Evolutionary conservation across 352 stramenopile genomes (phyloP).

Genomic region (Pelagophyceae sp.): DNA sequence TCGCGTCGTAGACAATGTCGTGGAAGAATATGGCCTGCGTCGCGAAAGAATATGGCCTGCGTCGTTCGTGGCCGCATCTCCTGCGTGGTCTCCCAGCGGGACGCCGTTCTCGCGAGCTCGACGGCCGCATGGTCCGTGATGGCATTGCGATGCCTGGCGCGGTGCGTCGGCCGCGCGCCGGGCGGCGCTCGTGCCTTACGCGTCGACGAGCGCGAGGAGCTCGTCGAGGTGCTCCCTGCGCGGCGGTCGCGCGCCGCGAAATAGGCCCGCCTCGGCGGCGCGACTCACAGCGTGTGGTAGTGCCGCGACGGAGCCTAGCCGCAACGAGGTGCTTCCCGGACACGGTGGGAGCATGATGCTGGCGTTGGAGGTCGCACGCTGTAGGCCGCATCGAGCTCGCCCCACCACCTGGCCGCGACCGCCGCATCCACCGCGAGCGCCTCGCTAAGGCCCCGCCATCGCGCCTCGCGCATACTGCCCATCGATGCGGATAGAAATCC

Average conservation of each 20-base stretch:
- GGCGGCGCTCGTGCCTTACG: neutral
- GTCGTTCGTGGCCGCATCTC: too few relatives aligned
- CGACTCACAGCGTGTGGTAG: slow-evolving; percentile 10
- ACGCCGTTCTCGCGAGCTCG: neutral
- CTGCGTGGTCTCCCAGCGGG: neutral
- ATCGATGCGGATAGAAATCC: too few relatives aligned
- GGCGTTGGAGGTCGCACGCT: neutral
- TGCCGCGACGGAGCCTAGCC: neutral
- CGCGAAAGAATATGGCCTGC: neutral
- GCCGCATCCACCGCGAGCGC: neutral
- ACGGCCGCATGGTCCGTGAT: neutral
- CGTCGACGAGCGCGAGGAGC: neutral
- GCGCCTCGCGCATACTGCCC: too few relatives aligned
- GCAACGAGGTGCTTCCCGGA: too few relatives aligned
- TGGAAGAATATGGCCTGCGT: slow-evolving; percentile 4
- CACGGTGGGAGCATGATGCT: too few relatives aligned
- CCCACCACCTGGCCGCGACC: neutral
- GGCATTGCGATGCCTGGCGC: neutral
- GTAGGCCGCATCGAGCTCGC: neutral
- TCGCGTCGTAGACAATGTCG: slow-evolving; percentile 15
- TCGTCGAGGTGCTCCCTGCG: neutral
- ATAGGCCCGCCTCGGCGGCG: too few relatives aligned
- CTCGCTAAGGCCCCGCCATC: neutral
- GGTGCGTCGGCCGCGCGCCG: neutral
- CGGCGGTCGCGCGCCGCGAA: neutral